These are phyloP conservation scores for Edaphochlamys debaryana DNA, from an alignment of 139 green algal species.

Conservation along the genomic window DNA sequence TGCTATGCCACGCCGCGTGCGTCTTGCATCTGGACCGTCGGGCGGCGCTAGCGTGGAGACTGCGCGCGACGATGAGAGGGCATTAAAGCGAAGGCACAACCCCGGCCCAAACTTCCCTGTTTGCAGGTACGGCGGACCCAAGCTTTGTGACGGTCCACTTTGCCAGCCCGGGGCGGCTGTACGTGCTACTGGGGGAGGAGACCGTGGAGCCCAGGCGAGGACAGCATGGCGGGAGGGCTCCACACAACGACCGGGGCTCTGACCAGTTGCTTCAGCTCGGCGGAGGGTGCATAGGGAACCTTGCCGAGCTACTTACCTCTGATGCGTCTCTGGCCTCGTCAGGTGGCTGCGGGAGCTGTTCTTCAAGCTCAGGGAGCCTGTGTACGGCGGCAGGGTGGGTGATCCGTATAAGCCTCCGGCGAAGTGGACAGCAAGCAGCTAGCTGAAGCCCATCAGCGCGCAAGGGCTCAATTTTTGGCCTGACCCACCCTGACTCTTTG, in stretches of 20 bases:
- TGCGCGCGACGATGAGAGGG: too few species aligned
- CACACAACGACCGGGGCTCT: background rate
- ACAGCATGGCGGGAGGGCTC: background rate
- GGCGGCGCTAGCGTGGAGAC: too few species aligned
- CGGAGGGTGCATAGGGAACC: too few species aligned
- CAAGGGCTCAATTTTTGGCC: too few species aligned
- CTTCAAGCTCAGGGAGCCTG: background rate
- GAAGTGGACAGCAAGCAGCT: background rate
- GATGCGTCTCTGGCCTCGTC: background rate
- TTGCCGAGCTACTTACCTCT: background rate
- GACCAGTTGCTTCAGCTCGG: too few species aligned
- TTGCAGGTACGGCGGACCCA: background rate
- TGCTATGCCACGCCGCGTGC: too few species aligned
- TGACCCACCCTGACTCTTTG: background rate
- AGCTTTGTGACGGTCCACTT: background rate
- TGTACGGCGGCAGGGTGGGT: constrained; percentile 7
- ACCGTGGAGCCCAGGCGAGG: constrained; percentile 1
- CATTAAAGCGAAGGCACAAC: too few species aligned
- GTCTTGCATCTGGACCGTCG: too few species aligned
- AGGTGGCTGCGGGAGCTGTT: constrained; percentile 24
- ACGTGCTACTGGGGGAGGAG: background rate
- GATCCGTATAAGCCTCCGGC: background rate
- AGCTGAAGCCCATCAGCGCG: too few species aligned
- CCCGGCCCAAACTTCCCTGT: too few species aligned
- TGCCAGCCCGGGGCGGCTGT: background rate